A percentile compares a stretch with the other conserved stretches of the same genome.
phyloP scores from a whole-genome alignment of 176 grass and related monocot genomes.

The Lolium perenne region DNA sequence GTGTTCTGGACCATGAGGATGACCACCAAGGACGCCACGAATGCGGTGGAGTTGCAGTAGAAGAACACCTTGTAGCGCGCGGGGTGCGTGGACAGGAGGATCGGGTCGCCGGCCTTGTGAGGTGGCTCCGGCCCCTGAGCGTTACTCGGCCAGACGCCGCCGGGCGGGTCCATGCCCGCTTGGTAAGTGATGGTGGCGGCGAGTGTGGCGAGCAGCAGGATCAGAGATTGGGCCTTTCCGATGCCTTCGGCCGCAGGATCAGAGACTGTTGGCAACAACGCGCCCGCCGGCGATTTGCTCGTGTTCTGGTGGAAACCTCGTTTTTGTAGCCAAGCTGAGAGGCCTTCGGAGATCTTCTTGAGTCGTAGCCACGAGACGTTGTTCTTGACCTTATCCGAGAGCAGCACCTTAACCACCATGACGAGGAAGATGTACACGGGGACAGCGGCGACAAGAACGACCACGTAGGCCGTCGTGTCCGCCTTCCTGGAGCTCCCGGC shows the following conservation, averaged over 20 bases:
- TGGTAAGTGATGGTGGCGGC: constrained; percentile 55
- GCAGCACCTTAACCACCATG: neutral
- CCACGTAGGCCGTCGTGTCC: too few relatives aligned
- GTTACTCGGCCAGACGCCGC: constrained; percentile 39
- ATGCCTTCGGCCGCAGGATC: constrained; percentile 1
- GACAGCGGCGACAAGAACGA: neutral
- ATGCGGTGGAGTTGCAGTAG: neutral
- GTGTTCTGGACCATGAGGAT: constrained; percentile 32
- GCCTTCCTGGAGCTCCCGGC: too few relatives aligned
- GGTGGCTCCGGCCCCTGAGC: neutral
- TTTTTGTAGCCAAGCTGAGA: neutral
- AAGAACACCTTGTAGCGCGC: too few relatives aligned
- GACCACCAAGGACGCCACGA: constrained; percentile 32
- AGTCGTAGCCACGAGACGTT: neutral
- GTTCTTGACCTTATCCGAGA: neutral
- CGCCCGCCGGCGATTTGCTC: neutral
- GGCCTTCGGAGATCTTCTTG: neutral
- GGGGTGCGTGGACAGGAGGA: constrained; percentile 12
- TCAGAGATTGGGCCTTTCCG: neutral
- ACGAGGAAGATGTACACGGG: neutral
- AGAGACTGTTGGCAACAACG: neutral
- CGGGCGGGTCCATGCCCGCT: constrained; percentile 43
- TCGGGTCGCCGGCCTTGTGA: constrained; percentile 31
- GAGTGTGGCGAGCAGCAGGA: constrained; percentile 46
- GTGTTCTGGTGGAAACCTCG: neutral